phyloP scores from a whole-genome alignment of 129 eudicot genomes.

The Cynara cardunculus region DNA sequence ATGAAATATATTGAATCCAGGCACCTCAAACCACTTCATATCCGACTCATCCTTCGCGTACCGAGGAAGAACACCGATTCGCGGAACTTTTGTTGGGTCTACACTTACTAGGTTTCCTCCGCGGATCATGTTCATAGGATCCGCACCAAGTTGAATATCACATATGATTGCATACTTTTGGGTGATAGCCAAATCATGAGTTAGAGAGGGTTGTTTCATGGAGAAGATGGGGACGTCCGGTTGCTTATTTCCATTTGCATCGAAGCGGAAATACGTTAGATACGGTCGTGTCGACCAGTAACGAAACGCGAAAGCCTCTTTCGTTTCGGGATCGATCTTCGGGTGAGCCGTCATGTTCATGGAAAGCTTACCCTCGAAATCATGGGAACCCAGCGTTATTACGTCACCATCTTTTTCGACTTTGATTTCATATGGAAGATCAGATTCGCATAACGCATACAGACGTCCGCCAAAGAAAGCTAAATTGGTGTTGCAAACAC shows the following conservation, averaged over 20 bases:
- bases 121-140: slow-evolving; percentile 19
- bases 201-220: slow-evolving; percentile 19
- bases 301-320: slow-evolving; percentile 3
- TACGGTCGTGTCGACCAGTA: background rate
- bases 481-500: too few species aligned
- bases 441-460: background rate
- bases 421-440: slow-evolving; percentile 1
- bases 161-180: slow-evolving; percentile 17
- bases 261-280: background rate
- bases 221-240: slow-evolving; percentile 12
- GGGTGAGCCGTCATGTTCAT: slow-evolving; percentile 1
- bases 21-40: slow-evolving; percentile 33
- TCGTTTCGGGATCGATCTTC: background rate
- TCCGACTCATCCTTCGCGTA: slow-evolving; percentile 26
- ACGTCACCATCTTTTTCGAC: background rate
- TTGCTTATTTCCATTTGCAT: background rate
- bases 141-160: slow-evolving; percentile 27
- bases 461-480: background rate
- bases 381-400: background rate
- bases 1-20: slow-evolving; percentile 25
- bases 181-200: slow-evolving; percentile 32
- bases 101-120: slow-evolving; percentile 15
- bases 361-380: slow-evolving; percentile 12
- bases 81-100: background rate
- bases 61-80: slow-evolving; percentile 28